phyloP scores from a whole-genome alignment of 257 asterid genomes.

The Jacaranda mimosifolia region DNA sequence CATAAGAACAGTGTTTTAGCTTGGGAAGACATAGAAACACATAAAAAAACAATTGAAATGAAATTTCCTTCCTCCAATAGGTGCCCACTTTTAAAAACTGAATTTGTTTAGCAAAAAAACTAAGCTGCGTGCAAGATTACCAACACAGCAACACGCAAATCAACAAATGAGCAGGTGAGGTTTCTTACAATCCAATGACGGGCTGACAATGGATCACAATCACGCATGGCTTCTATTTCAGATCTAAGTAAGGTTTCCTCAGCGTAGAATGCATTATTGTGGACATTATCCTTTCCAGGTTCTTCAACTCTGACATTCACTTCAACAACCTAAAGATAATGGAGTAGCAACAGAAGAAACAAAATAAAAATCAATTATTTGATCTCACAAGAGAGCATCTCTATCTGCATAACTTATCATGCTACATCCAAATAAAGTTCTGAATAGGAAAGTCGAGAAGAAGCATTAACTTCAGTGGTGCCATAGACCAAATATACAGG shows the following conservation, averaged over 20 bases:
- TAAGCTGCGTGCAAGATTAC: neutral
- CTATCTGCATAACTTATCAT: neutral
- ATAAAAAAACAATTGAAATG: neutral
- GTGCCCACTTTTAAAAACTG: neutral
- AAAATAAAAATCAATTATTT: neutral
- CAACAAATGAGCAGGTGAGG: slow-evolving; percentile 2
- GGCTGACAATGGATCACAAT: slow-evolving; percentile 69
- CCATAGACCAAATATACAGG: neutral
- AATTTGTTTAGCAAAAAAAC: neutral
- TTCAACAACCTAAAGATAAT: slow-evolving; percentile 64
- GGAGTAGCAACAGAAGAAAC: neutral
- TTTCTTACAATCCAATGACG: slow-evolving; percentile 84
- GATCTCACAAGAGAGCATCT: neutral
- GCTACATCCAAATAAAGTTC: neutral
- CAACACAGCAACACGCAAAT: neutral
- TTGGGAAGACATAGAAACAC: neutral
- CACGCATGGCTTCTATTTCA: slow-evolving; percentile 77
- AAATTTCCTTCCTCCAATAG: neutral
- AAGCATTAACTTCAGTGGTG: neutral
- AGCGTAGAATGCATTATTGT: slow-evolving; percentile 76
- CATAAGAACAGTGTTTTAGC: neutral
- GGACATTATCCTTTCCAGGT: slow-evolving; percentile 72
- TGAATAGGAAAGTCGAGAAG: neutral
- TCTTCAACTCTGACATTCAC: slow-evolving; percentile 74
- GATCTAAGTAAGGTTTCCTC: slow-evolving; percentile 73